Conservation (phyloP, 441 rosid species). For the Croton laevigatus region DNA sequence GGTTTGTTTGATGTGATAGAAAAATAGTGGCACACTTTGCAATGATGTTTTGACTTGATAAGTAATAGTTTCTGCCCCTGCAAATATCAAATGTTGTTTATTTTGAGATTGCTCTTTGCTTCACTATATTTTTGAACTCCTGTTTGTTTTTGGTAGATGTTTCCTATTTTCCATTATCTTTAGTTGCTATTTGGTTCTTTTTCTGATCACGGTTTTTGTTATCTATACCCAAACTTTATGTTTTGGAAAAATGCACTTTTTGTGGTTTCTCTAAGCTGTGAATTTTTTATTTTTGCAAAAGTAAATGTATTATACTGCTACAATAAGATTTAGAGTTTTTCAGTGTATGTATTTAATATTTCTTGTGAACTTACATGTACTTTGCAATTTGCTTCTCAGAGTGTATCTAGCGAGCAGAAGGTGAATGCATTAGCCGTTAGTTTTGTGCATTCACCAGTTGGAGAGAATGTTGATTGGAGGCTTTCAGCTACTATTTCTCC, state of each 20-base stretch:
- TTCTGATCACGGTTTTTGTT: too few species aligned
- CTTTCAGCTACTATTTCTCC: slow-evolving; percentile 95
- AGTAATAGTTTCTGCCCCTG: background rate
- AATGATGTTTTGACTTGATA: slow-evolving; percentile 16
- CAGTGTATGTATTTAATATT: background rate
- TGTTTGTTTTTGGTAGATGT: background rate
- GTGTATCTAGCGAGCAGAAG: slow-evolving; percentile 91
- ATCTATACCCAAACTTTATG: too few species aligned
- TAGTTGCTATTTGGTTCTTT: too few species aligned
- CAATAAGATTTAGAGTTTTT: background rate
- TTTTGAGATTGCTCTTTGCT: background rate
- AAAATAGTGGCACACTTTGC: slow-evolving; percentile 10
- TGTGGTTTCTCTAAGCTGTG: too few species aligned
- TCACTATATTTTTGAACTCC: background rate
- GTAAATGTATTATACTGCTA: background rate
- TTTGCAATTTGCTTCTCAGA: slow-evolving; percentile 49
- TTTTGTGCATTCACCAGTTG: slow-evolving; percentile 77
- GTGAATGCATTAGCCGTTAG: slow-evolving; percentile 88
- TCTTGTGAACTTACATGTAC: slow-evolving; percentile 10
- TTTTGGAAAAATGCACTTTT: too few species aligned
- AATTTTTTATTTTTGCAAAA: too few species aligned
- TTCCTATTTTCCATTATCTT: slow-evolving; percentile 3
- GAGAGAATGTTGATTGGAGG: slow-evolving; percentile 96
- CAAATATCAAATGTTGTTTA: background rate
- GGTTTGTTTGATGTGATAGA: slow-evolving; percentile 51